phyloP scores from a whole-genome alignment of 2,329 filamentous ascomycete genomes.

The Cladosporium phlei region DNA sequence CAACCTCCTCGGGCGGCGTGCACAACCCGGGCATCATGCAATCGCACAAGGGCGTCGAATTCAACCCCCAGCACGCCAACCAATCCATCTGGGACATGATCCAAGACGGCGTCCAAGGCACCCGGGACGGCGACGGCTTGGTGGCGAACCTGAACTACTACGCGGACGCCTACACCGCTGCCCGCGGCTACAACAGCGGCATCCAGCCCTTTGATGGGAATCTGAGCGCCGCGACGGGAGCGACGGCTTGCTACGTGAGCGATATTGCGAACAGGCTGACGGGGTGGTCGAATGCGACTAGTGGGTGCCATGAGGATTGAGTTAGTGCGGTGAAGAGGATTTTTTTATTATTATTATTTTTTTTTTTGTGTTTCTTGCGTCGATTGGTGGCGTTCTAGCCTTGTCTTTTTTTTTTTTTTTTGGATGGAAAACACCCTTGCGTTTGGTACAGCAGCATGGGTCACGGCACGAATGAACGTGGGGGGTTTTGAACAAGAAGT shows the following conservation, averaged over 20 bases:
- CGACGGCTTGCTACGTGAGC: slow-evolving; percentile 47
- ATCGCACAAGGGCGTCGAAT: slow-evolving; percentile 35
- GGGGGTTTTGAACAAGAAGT: too few species aligned
- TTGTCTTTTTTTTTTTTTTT: not conserved
- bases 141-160: slow-evolving; percentile 34
- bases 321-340: too few species aligned
- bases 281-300: slow-evolving; percentile 34
- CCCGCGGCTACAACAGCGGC: slow-evolving; percentile 48
- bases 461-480: too few species aligned
- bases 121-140: slow-evolving; percentile 40
- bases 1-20: slow-evolving; percentile 36
- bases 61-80: slow-evolving; percentile 30
- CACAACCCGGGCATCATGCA: slow-evolving; percentile 47
- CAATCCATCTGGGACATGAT: slow-evolving; percentile 37
- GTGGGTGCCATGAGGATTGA: slow-evolving; percentile 16
- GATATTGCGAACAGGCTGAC: slow-evolving; percentile 49
- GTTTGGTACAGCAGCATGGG: slow-evolving; percentile 1
- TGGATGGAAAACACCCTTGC: slow-evolving; percentile 5
- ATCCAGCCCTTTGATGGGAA: slow-evolving; percentile 31
- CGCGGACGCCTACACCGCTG: slow-evolving; percentile 38
- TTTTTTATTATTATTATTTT: not conserved
- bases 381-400: not conserved
- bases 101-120: slow-evolving; percentile 42
- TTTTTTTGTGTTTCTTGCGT: not conserved
- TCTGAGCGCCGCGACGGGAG: slow-evolving; percentile 41